Percentiles rank a stretch among this genome's conserved stretches.
Evolutionary conservation across 2,329 filamentous ascomycete species (phyloP).

Genomic region (Beauveria medogensis): DNA sequence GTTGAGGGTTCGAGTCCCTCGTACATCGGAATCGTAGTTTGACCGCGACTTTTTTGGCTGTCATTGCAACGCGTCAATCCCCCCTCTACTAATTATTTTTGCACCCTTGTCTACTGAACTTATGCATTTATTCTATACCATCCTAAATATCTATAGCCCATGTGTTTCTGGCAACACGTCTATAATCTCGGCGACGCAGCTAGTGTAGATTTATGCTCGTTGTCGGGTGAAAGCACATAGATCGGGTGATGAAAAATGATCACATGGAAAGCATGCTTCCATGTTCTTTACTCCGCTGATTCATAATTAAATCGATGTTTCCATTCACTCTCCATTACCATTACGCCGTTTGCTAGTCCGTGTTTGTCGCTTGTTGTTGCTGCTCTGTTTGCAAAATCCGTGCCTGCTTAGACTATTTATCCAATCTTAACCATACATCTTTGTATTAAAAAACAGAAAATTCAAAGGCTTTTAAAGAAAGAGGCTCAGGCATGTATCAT

Average conservation of each 20-base stretch:
- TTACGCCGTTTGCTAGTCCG: neutral
- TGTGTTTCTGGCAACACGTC: neutral
- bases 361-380: neutral
- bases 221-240: neutral
- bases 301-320: neutral
- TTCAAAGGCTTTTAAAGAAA: neutral
- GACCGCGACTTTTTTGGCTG: neutral
- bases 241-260: neutral
- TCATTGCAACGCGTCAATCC: neutral
- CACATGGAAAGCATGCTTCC: neutral
- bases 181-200: neutral
- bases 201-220: neutral
- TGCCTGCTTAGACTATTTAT: neutral
- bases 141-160: neutral
- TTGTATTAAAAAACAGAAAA: neutral
- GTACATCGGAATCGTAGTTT: neutral
- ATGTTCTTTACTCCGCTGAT: neutral
- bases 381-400: neutral
- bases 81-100: neutral
- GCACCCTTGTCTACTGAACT: neutral
- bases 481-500: neutral
- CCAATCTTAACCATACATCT: neutral
- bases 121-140: neutral
- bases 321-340: neutral
- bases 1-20: constrained; percentile 33